Conservation (phyloP, 306 rosid species). For the Quercus dentata region DNA sequence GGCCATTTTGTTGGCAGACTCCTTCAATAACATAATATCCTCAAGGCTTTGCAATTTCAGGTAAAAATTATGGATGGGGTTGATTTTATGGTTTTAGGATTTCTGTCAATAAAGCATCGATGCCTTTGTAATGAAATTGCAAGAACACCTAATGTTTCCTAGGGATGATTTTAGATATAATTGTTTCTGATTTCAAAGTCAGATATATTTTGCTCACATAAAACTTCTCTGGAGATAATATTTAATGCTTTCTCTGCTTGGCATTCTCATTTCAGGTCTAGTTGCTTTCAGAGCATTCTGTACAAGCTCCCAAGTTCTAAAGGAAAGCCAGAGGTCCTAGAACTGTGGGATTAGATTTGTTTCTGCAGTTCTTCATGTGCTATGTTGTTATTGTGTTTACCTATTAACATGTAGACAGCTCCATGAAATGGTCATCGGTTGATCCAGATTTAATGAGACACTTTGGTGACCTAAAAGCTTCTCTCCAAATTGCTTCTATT, state of each 20-base stretch:
- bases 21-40: not conserved
- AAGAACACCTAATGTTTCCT: not conserved
- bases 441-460: too few species aligned
- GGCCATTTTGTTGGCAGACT: not conserved
- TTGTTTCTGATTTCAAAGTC: not conserved
- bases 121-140: not conserved
- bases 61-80: not conserved
- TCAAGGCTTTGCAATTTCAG: not conserved
- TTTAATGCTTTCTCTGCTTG: not conserved
- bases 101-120: not conserved
- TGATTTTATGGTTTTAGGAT: not conserved
- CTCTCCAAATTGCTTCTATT: too few species aligned
- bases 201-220: not conserved
- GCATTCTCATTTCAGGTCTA: not conserved
- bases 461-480: too few species aligned
- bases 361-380: too few species aligned
- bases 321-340: not conserved
- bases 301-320: not conserved
- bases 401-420: too few species aligned
- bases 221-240: not conserved
- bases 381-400: too few species aligned
- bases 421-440: too few species aligned
- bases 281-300: not conserved
- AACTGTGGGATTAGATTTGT: too few species aligned
- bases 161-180: not conserved